These are phyloP conservation scores for Zalaria obscura DNA, from an alignment of 2,329 filamentous ascomycete genomes.

Conservation along the genomic window DNA sequence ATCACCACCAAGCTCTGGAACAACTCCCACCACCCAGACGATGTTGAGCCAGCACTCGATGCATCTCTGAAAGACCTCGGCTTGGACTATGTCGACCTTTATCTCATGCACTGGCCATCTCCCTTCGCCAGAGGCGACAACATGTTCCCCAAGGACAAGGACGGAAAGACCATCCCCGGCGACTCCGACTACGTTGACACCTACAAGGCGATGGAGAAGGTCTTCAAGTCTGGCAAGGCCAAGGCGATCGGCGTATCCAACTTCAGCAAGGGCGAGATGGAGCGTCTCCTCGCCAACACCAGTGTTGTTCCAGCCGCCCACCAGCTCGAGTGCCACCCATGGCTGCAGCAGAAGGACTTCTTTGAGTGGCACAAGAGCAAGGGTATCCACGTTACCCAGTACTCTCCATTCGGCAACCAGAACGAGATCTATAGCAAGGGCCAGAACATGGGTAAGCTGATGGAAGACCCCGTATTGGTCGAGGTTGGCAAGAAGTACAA, in stretches of 20 bases:
- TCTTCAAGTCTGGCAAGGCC: slow-evolving; percentile 20
- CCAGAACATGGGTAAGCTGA: slow-evolving; percentile 31
- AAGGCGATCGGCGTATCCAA: slow-evolving; percentile 40
- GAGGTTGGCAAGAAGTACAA: slow-evolving; percentile 38
- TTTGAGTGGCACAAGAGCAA: slow-evolving; percentile 33
- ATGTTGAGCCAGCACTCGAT: slow-evolving; percentile 43
- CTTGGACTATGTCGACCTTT: slow-evolving; percentile 55
- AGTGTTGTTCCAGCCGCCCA: slow-evolving; percentile 17
- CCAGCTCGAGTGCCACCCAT: slow-evolving; percentile 41
- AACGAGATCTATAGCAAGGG: slow-evolving; percentile 34
- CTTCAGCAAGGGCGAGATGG: slow-evolving; percentile 34
- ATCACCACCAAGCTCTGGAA: slow-evolving; percentile 54
- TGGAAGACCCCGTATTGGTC: slow-evolving; percentile 35
- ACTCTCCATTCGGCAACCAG: slow-evolving; percentile 41
- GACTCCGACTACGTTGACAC: slow-evolving; percentile 37
- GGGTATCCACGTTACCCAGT: slow-evolving; percentile 40
- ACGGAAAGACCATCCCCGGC: slow-evolving; percentile 26
- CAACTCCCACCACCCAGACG: slow-evolving; percentile 45
- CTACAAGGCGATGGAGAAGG: slow-evolving; percentile 29
- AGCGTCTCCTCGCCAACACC: slow-evolving; percentile 29
- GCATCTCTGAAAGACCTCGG: slow-evolving; percentile 48
- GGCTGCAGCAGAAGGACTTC: slow-evolving; percentile 36
- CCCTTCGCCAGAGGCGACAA: slow-evolving; percentile 37
- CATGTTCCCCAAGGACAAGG: slow-evolving; percentile 30
- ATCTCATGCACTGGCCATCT: slow-evolving; percentile 53